These are phyloP conservation scores for Colletotrichum destructivum DNA, from an alignment of 2,329 filamentous ascomycete species.

Conservation along the genomic window DNA sequence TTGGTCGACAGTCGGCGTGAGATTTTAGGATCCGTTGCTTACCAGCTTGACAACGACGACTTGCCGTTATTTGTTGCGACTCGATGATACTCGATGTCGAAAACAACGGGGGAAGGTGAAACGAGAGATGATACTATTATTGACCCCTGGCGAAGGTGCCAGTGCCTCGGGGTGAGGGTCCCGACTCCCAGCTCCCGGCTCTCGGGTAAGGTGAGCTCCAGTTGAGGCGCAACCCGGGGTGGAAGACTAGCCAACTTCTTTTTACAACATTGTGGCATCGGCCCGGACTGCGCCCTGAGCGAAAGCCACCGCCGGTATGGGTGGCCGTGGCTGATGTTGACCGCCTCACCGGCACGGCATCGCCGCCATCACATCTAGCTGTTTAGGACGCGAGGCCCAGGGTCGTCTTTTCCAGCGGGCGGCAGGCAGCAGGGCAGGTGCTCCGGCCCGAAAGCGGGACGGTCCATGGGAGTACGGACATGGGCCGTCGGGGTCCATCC, in stretches of 20 bases:
- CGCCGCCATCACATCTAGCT: neutral
- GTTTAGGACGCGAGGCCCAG: slow-evolving; percentile 11
- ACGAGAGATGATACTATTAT: slow-evolving; percentile 31
- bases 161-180: slow-evolving; percentile 14
- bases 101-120: slow-evolving; percentile 20
- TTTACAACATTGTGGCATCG: slow-evolving; percentile 6
- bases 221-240: slow-evolving; percentile 16
- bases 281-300: slow-evolving; percentile 3
- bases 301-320: neutral
- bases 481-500: slow-evolving; percentile 20
- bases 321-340: slow-evolving; percentile 23
- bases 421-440: neutral
- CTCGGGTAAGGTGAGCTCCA: slow-evolving; percentile 4
- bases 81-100: slow-evolving; percentile 17
- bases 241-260: slow-evolving; percentile 2
- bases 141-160: slow-evolving; percentile 24
- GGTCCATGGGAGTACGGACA: slow-evolving; percentile 12
- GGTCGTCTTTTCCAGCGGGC: slow-evolving; percentile 15
- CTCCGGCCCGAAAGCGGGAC: slow-evolving; percentile 27
- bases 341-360: slow-evolving; percentile 1
- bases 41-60: neutral
- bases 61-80: neutral
- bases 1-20: slow-evolving; percentile 12
- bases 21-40: slow-evolving; percentile 7
- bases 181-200: neutral